Percentiles rank a stretch among this genome's conserved stretches.
phyloP scores from a whole-genome alignment of 345 rosid species.

The Gossypium rotundifolium region DNA sequence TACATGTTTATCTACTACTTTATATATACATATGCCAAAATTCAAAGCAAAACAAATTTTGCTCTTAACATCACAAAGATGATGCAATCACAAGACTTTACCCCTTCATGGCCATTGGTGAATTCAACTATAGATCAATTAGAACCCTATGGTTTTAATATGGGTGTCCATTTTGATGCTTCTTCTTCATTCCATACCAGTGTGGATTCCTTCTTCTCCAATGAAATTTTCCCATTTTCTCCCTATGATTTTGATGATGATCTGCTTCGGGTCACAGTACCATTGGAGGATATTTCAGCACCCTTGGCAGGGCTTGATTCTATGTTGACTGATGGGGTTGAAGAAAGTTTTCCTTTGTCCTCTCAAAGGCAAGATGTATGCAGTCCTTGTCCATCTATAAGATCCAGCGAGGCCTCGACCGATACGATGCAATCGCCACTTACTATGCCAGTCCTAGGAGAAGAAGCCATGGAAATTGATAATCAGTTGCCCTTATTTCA shows the following conservation, averaged over 20 bases:
- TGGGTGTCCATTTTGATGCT: conserved; percentile 13
- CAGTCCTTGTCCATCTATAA: conserved; percentile 33
- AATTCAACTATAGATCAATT: conserved; percentile 17
- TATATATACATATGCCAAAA: background rate
- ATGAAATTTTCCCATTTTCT: conserved; percentile 9
- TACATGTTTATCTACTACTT: background rate
- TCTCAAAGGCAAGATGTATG: conserved; percentile 12
- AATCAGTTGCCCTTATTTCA: conserved; percentile 21
- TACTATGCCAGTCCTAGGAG: conserved; percentile 4
- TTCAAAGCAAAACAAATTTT: background rate
- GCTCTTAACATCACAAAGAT: background rate
- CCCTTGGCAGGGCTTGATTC: conserved; percentile 19
- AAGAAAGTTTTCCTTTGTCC: background rate
- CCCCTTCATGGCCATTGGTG: conserved; percentile 30
- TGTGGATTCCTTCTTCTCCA: conserved; percentile 7
- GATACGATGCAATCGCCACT: background rate
- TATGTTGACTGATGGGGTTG: conserved; percentile 11
- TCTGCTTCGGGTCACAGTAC: conserved; percentile 7
- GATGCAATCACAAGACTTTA: conserved; percentile 24
- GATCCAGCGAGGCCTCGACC: conserved; percentile 22
- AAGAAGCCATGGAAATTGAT: conserved; percentile 20
- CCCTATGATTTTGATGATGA: conserved; percentile 11
- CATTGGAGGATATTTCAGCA: conserved; percentile 20
- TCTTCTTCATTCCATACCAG: conserved; percentile 16
- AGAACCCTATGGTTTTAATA: background rate